These are phyloP conservation scores for Quercus tomentella DNA, from an alignment of 331 rosid species.

Conservation along the genomic window DNA sequence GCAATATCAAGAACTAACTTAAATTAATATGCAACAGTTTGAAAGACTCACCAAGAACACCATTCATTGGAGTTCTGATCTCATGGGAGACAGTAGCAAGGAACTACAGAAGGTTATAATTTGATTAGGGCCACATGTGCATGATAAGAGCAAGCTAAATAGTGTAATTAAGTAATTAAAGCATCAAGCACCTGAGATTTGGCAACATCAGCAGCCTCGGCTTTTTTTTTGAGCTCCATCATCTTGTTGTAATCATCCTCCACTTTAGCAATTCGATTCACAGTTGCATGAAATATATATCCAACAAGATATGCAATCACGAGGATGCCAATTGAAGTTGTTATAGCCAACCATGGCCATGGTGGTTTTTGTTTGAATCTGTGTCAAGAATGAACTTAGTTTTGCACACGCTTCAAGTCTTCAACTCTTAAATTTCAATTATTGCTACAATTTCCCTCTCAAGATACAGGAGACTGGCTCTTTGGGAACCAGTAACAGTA, in stretches of 20 bases:
- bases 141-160: slow-evolving; percentile 9
- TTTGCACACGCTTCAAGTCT: slow-evolving; percentile 1
- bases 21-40: not conserved
- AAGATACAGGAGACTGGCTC: not conserved
- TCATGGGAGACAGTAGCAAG: slow-evolving; percentile 94
- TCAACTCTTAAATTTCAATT: not conserved
- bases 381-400: slow-evolving; percentile 25
- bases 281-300: slow-evolving; percentile 68
- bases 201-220: slow-evolving; percentile 92
- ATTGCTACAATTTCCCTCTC: not conserved
- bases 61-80: slow-evolving; percentile 96
- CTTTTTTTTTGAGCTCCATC: slow-evolving; percentile 81
- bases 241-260: slow-evolving; percentile 70
- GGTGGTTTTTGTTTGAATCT: slow-evolving; percentile 93
- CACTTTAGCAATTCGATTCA: slow-evolving; percentile 75
- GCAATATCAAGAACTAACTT: not conserved
- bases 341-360: slow-evolving; percentile 75
- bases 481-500: not conserved
- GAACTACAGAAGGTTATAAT: slow-evolving; percentile 50
- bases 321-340: slow-evolving; percentile 64
- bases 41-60: slow-evolving; percentile 77
- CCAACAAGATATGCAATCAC: slow-evolving; percentile 73
- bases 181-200: slow-evolving; percentile 68
- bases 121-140: slow-evolving; percentile 15
- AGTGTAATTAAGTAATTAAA: not conserved